Evolutionary conservation across 306 rosid species (phyloP), one percentile per base, ranked within the genome.

Genomic region (Arachis stenosperma): DNA sequence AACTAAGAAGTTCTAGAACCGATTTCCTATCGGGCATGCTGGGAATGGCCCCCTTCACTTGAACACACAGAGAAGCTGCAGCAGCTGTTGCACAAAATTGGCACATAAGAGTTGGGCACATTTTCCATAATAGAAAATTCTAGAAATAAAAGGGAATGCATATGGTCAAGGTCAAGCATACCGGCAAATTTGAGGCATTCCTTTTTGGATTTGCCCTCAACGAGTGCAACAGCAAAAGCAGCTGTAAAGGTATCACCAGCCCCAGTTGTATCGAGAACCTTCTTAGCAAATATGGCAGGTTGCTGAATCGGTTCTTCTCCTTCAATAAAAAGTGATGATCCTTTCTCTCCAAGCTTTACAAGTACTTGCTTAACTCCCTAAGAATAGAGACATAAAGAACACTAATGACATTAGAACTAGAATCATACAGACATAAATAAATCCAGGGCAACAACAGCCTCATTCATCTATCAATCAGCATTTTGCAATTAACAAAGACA

Each of bases 181-280:
- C 98, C 91, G 0, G 96, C 96, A 83, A 91, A 94, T 83, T 81
- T 72, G 81, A 94, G 67, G 90, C 91, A 84, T 67, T 91, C 96
- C 71, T 71, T 70, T 74, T 40, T 85, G 53, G 97, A 86, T 84
- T 91, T 88, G 30, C 94, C 97, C 78, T 91, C 97, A 17, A 89
- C 91, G 2, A 89, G 73, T 57, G 98, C 97, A 39, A 93, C 97
- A 1, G 98, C 96, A 75, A 88, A 93, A 75, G 98, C 86, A 27
- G 97, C 96, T 6, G 97, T 93, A 36, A 93, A 93, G 14, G 98
- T 91, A 80, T 93, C 96, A 7, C 97, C 97, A 11, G 98, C 98
- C 67, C 98, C 97, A 2, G 98, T 91, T 37, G 98, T 89, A 71
- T 94, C 97, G 22, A 89, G 59, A 59, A 91, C 96, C 73, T 75